Base-by-base conservation (phyloP, 495 filamentous ascomycete genomes). In the Podospora tetraspora region DNA sequence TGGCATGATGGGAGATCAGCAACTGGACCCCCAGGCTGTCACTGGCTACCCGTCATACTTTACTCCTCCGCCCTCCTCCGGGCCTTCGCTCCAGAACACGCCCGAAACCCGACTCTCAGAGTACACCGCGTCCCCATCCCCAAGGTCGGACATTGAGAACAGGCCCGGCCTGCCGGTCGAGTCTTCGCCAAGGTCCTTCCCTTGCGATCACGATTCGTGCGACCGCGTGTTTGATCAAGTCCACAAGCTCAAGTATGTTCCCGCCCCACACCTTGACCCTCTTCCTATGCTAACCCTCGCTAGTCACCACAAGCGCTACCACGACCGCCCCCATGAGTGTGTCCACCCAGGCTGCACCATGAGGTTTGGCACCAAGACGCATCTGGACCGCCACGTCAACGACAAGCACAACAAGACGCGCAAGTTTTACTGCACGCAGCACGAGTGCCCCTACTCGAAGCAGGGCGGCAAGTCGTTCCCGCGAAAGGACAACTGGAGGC, bases 321-420 rank as follows among this genome's bases (percentile, higher is more conserved):
- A 84, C 63, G 78, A 82, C 16, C 78, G 80, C 29, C 80, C 80
- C 4, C 82, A 81, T 66, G 78, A 79, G 62, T 84, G 82, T 68
- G 67, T 75, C 8, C 75, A 79, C 23, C 70, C 73, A 0, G 78
- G 74, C 11, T 84, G 82, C 65, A 73, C 73, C 29, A 81, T 79
- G 70, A 76, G 74, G 60, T 84, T 84, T 63, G 82, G 82, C 62
- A 84, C 82, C n/a, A 82, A 83, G 66, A 84, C 82, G 43, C 82
- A 84, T 65, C 75, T 84, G 23, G 79, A 82, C 60, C 81, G 82
- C 8, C 82, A 84, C 72, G 79, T 84, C 75, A 84, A 84, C 71
- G 82, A 84, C 68, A 79, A 80, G 70, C 82, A 84, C 72, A 64
- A 70, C 59, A 84, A 83, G 74, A 78, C 80, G n/a, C 80, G 81